Conservation (phyloP, 148 eudicot species). For the Vaccinium macrocarpon region DNA sequence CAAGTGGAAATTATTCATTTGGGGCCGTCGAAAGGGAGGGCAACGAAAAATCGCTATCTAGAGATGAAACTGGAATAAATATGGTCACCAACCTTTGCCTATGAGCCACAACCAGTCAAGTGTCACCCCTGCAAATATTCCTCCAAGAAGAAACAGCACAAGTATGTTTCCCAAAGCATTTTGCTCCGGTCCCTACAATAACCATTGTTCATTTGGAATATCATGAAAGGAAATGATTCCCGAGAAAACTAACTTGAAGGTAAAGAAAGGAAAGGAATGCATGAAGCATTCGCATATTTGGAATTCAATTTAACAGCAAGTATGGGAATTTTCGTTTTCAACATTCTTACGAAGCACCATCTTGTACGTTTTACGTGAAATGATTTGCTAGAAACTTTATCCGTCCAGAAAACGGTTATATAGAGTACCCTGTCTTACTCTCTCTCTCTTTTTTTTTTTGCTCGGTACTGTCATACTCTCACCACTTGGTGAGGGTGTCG, state of each 20-base stretch:
- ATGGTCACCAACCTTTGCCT: slow-evolving; percentile 41
- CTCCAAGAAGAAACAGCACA: slow-evolving; percentile 34
- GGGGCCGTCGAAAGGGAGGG: not conserved
- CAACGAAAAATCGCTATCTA: not conserved
- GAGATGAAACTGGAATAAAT: not conserved
- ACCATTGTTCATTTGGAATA: not conserved
- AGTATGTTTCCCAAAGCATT: slow-evolving; percentile 51
- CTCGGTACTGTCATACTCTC: no score
- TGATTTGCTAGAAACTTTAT: not conserved
- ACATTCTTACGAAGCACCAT: not conserved
- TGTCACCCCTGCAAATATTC: slow-evolving; percentile 40
- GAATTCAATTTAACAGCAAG: not conserved
- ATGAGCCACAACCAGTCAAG: slow-evolving; percentile 56
- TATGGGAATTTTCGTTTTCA: not conserved
- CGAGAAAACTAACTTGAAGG: not conserved
- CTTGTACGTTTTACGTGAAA: not conserved
- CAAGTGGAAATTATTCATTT: not conserved
- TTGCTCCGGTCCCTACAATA: slow-evolving; percentile 47
- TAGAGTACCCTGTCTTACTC: not conserved
- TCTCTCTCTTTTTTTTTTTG: not conserved
- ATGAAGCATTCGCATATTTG: not conserved
- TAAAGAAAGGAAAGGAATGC: not conserved
- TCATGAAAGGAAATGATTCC: not conserved
- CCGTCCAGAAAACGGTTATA: not conserved
- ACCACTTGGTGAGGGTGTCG: not conserved